Percentiles rank a stretch among this genome's conserved stretches.
Evolutionary conservation across 169 alveolate genomes (phyloP).

Genomic region (Ichthyophthirius multifiliis): DNA sequence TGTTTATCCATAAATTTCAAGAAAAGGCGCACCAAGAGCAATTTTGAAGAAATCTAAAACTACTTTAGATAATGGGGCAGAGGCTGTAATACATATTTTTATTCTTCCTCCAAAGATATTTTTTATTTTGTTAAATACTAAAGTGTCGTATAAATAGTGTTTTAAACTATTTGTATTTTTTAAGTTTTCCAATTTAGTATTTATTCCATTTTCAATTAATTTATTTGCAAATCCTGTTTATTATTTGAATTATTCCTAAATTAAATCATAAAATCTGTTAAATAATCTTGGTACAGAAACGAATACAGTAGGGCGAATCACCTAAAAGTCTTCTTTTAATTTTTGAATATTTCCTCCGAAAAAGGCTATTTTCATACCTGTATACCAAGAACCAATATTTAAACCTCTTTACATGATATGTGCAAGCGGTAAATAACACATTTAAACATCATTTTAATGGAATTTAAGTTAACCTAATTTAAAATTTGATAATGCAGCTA

Average conservation of each 20-base stretch:
- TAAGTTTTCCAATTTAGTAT: slow-evolving; percentile 26
- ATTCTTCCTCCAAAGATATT: slow-evolving; percentile 91
- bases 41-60: slow-evolving; percentile 83
- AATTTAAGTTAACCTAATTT: background rate
- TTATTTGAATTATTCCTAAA: slow-evolving; percentile 53
- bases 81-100: slow-evolving; percentile 83
- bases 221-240: slow-evolving; percentile 24
- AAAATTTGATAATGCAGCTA: slow-evolving; percentile 31
- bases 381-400: slow-evolving; percentile 36
- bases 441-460: slow-evolving; percentile 34
- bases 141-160: slow-evolving; percentile 51
- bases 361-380: slow-evolving; percentile 62
- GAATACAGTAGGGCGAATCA: slow-evolving; percentile 93
- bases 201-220: slow-evolving; percentile 23
- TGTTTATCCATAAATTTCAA: slow-evolving; percentile 95
- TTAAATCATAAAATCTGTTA: slow-evolving; percentile 90
- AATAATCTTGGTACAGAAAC: slow-evolving; percentile 94
- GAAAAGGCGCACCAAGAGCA: slow-evolving; percentile 77
- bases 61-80: slow-evolving; percentile 88
- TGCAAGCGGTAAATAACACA: slow-evolving; percentile 71
- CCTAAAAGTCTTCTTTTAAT: slow-evolving; percentile 78
- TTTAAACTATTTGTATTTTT: slow-evolving; percentile 26
- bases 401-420: slow-evolving; percentile 69
- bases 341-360: slow-evolving; percentile 76
- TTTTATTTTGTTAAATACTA: slow-evolving; percentile 75